A percentile compares a stretch with the other conserved stretches of the same genome.
These are phyloP conservation scores for Alternaria viburni DNA, from an alignment of 2,329 filamentous ascomycete genomes.

Conservation along the genomic window DNA sequence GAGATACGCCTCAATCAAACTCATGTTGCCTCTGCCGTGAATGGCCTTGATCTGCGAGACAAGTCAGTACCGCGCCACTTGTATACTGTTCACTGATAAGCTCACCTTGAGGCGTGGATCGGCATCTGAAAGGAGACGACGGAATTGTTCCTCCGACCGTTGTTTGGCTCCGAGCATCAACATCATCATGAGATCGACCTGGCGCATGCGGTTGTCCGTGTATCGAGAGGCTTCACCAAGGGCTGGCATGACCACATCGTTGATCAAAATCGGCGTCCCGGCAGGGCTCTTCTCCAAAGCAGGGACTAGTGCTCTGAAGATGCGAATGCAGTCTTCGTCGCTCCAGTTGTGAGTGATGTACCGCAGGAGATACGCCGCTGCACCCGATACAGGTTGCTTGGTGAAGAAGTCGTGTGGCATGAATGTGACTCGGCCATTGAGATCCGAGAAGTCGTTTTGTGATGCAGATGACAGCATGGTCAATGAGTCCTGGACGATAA, in stretches of 20 bases:
- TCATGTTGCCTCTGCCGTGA: conserved; percentile 23
- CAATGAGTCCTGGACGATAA: conserved; percentile 27
- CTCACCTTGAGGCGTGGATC: conserved; percentile 19
- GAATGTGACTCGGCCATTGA: conserved; percentile 25
- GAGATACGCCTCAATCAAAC: conserved; percentile 22
- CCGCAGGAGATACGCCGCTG: conserved; percentile 49
- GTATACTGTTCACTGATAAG: background rate
- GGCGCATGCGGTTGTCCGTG: conserved; percentile 35
- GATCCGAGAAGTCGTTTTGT: conserved; percentile 12
- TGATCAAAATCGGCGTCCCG: conserved; percentile 42
- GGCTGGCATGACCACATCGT: conserved; percentile 41
- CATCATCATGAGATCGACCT: conserved; percentile 43
- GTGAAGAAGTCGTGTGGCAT: conserved; percentile 32
- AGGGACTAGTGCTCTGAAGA: conserved; percentile 44
- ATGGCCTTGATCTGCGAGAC: conserved; percentile 14
- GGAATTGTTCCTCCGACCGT: conserved; percentile 26
- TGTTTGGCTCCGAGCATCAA: conserved; percentile 28
- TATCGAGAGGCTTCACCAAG: conserved; percentile 19
- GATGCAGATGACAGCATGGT: conserved; percentile 16
- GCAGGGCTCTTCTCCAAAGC: conserved; percentile 36
- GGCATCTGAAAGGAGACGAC: conserved; percentile 13
- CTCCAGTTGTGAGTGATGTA: conserved; percentile 52
- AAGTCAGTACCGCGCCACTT: background rate
- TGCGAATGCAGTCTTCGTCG: conserved; percentile 46
- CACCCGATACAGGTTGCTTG: conserved; percentile 26